Evolutionary conservation across 164 flowering plant genomes (phyloP).

Genomic region (Akebia trifoliata): DNA sequence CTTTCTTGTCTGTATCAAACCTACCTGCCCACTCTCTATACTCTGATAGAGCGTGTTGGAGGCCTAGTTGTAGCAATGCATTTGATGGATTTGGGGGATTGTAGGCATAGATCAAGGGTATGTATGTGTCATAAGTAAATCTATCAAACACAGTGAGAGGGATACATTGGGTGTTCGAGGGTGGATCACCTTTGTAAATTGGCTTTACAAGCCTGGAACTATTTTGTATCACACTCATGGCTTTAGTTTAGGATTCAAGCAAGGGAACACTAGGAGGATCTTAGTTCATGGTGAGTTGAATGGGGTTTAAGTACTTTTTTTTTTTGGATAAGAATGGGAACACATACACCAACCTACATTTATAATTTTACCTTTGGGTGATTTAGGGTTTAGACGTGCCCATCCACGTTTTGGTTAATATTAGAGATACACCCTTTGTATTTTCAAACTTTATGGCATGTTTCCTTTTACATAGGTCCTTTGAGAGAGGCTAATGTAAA

Average conservation of each 20-base stretch:
- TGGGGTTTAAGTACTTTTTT: neutral
- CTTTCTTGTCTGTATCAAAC: neutral
- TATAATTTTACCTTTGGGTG: too few species aligned
- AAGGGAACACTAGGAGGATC: neutral
- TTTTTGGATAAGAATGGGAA: too few species aligned
- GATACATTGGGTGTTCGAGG: neutral
- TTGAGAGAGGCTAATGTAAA: too few species aligned
- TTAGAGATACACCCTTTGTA: too few species aligned
- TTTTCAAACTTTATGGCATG: too few species aligned
- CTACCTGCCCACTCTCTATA: conserved; percentile 6
- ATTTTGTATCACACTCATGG: neutral
- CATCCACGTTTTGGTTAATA: too few species aligned
- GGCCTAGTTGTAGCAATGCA: neutral
- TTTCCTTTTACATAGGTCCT: too few species aligned
- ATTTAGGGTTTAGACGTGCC: too few species aligned
- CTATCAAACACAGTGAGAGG: conserved; percentile 2
- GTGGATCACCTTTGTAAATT: too few species aligned
- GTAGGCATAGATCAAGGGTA: neutral
- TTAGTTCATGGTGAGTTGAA: neutral
- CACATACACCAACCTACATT: too few species aligned
- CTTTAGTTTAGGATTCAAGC: neutral
- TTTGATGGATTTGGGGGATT: neutral
- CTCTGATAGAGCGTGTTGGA: neutral
- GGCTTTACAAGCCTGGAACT: neutral
- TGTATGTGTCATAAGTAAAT: too few species aligned